These are phyloP conservation scores for Pharus latifolius DNA, from an alignment of 176 grass and related monocot species.

Conservation along the genomic window DNA sequence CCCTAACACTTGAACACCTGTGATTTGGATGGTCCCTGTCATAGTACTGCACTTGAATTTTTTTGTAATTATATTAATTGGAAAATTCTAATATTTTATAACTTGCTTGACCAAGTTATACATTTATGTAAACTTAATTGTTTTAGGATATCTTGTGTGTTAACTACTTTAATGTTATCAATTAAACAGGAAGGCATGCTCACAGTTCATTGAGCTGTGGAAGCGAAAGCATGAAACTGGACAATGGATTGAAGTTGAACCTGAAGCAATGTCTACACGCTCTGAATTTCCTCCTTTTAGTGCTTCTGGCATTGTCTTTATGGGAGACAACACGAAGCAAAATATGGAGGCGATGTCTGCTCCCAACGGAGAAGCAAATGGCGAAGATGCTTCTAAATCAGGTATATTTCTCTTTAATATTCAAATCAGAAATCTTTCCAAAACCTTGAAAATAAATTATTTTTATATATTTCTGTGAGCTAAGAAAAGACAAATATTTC, in stretches of 20 bases:
- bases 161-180: conserved; percentile 4
- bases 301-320: conserved; percentile 61
- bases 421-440: no score
- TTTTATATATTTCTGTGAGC: no score
- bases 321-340: conserved; percentile 49
- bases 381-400: conserved; percentile 56
- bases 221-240: conserved; percentile 96
- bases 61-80: neutral
- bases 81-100: neutral
- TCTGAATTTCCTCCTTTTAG: conserved; percentile 90
- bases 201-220: conserved; percentile 82
- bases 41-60: conserved; percentile 8
- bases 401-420: conserved; percentile 37
- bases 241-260: conserved; percentile 97
- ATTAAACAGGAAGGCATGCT: conserved; percentile 73
- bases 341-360: conserved; percentile 22
- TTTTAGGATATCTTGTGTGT: conserved; percentile 1
- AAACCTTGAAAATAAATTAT: no score
- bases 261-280: conserved; percentile 75
- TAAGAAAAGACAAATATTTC: neutral
- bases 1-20: neutral
- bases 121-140: neutral
- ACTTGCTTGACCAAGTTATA: neutral
- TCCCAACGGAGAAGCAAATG: conserved; percentile 39
- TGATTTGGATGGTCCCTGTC: neutral